Base-by-base conservation (phyloP, 2,329 filamentous ascomycete genomes). In the Botrytis porri region DNA sequence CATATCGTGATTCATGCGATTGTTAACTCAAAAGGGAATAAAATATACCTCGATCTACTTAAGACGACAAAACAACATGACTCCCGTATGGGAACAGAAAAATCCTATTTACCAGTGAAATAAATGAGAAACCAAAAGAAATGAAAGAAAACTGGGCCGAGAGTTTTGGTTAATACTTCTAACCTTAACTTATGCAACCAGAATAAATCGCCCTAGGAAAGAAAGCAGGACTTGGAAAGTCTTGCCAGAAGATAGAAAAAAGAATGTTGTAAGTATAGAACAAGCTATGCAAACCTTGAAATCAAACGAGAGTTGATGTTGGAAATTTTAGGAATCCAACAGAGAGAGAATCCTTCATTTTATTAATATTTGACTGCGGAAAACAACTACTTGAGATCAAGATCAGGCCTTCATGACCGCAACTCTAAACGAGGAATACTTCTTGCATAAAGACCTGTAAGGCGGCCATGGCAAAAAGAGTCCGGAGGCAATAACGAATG, bases 401-500 rank as follows among this genome's bases (percentile, higher is more conserved):
- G 9, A 64, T 32, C 39, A 45, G 62, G 62, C 12, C 62, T 32
- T 43, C 39, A 32, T 63, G 62, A 16, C 39, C 62, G 39, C 62
- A 39, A 64, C 62, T n/a, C 37, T 29, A 25, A 45, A 29, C 16
- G 18, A 45, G 20, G 6, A 64, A 45, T 22, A 20, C 20, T 39
- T 60, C 32, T 61, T 61, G 59, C 22, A n/a, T 25, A 61, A 20
- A 43, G 39, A 32, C 39, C 62, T 22, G 14, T 20, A 45, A 12
- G 8, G 14, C 20, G 62, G 9, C 39, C 39, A 29, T 22, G 41
- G 39, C 9, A 45, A 32, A 39, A n/a, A 22, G 41, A 43, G 8
- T 64, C 18, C n/a, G n/a, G 45, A 45, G 39, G n/a, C 39, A 43
- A 64, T 64, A 64, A 43, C 62, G 62, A 64, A 63, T 63, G n/a